A percentile compares a stretch with the other conserved stretches of the same genome.
Conservation (phyloP, 2,329 filamentous ascomycete genomes). For the Biscogniauxia sp. region DNA sequence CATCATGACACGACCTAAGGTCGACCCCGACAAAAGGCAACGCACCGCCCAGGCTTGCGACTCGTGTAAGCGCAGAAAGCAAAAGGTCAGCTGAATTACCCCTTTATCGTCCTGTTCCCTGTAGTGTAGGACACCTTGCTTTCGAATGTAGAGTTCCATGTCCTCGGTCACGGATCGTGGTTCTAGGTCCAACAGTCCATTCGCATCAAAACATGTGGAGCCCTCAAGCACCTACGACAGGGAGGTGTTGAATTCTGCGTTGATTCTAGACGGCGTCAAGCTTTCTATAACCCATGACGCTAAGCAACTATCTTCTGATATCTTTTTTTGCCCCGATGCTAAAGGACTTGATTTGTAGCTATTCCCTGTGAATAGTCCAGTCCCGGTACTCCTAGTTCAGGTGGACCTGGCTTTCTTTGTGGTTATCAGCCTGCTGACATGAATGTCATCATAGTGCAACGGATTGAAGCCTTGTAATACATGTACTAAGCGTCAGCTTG, state of each 20-base stretch:
- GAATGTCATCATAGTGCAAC: conserved; percentile 49
- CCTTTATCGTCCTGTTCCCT: conserved; percentile 1
- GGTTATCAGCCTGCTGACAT: conserved; percentile 20
- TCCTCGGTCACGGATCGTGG: neutral
- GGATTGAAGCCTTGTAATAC: conserved; percentile 56
- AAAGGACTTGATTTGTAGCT: conserved; percentile 18
- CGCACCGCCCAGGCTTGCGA: conserved; percentile 64
- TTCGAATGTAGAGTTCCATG: neutral
- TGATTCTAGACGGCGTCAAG: conserved; percentile 8
- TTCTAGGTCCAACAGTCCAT: neutral
- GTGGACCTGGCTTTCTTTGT: conserved; percentile 10
- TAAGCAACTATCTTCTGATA: conserved; percentile 12
- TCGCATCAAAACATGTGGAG: neutral
- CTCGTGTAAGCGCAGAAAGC: conserved; percentile 63
- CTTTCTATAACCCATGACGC: conserved; percentile 9
- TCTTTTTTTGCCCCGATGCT: conserved; percentile 17
- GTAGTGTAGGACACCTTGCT: neutral
- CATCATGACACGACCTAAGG: conserved; percentile 50
- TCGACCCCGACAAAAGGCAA: conserved; percentile 58
- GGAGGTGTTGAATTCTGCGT: neutral
- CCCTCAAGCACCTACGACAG: neutral
- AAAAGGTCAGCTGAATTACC: conserved; percentile 53
- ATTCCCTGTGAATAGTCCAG: conserved; percentile 11
- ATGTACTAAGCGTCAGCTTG: conserved; percentile 52
- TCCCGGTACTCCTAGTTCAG: conserved; percentile 8